Base-by-base conservation (phyloP, 2,329 filamentous ascomycete genomes). In the Escovopsis sp. region DNA sequence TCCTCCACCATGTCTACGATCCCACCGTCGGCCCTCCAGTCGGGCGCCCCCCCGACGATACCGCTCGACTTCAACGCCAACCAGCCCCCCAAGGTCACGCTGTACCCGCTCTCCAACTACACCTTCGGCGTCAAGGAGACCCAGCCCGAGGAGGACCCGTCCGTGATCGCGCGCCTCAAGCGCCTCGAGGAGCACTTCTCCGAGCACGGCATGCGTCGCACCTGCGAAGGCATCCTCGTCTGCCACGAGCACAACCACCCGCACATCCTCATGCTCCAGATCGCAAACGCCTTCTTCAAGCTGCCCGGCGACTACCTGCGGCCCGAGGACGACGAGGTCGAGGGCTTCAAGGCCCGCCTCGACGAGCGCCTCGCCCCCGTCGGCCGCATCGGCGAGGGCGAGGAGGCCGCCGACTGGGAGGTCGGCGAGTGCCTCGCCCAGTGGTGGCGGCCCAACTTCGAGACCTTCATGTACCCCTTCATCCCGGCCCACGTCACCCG, bases 401-500 rank as follows among this genome's bases (percentile, higher is more conserved):
- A 91, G 53, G 88, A 89, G 59, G 84, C 85, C 49, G 61, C 59
- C 15, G 86, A 94, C 58, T 98, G 91, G 91, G 75, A 93, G 60
- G 79, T 98, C 52, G 86, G 85, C 53, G 91, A 96, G 60, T 94
- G 88, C 39, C 72, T 98, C 44, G 89, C 91, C 42, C 88, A 95
- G 66, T 98, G 91, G 91, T 98, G 89, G 87, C 75, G 91, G 45
- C 91, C 91, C 42, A 98, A 96, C 69, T 95, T 96, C 60, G 91
- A 98, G 70, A 96, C 91, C 2, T 96, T 96, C 71, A 95, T 98
- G 87, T 98, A 98, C 61, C 91, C 91, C 1, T 98, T 95, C 63
- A 82, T 96, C 44, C 91, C 91, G 7, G 86, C 88, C 15, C 91
- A 98, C 65, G 86, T 95, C 48, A 95, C 89, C 15, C 73, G 91